A percentile compares a stretch with the other conserved stretches of the same genome.
phyloP scores from a whole-genome alignment of 2,329 filamentous ascomycete species.

The Lachnellula hyalina region DNA sequence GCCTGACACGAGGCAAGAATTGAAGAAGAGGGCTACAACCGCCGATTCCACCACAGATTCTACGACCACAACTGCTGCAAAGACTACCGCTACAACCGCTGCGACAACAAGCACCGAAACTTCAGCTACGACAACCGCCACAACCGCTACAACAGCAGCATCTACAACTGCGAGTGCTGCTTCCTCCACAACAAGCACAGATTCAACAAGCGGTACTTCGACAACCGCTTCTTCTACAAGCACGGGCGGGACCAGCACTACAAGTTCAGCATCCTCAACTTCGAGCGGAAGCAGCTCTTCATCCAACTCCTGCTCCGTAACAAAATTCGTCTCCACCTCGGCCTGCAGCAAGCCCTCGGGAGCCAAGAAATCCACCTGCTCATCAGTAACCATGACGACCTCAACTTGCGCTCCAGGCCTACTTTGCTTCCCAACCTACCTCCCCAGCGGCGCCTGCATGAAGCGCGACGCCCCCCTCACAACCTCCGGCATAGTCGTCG shows the following conservation, averaged over 20 bases:
- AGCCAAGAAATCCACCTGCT: not conserved
- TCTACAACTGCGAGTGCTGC: not conserved
- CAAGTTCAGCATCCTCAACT: not conserved
- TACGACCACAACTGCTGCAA: not conserved
- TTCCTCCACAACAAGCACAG: not conserved
- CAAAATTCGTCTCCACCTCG: not conserved
- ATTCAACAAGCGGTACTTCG: not conserved
- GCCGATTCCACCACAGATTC: not conserved
- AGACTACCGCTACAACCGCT: not conserved
- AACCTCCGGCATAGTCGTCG: not conserved
- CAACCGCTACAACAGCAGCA: not conserved
- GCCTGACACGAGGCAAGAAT: conserved; percentile 11
- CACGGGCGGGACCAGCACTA: not conserved
- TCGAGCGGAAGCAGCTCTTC: not conserved
- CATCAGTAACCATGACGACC: not conserved
- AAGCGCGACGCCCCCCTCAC: not conserved
- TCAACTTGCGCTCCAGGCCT: not conserved
- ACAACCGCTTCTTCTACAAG: not conserved
- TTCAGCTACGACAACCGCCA: not conserved
- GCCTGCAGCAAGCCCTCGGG: not conserved
- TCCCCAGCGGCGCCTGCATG: not conserved
- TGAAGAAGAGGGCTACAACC: conserved; percentile 11
- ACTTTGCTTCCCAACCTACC: not conserved
- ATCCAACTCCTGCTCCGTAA: not conserved
- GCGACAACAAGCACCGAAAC: not conserved